A percentile compares a stretch with the other conserved stretches of the same genome.
Evolutionary conservation across 331 rosid species (phyloP).

Genomic region (Cydonia oblonga): DNA sequence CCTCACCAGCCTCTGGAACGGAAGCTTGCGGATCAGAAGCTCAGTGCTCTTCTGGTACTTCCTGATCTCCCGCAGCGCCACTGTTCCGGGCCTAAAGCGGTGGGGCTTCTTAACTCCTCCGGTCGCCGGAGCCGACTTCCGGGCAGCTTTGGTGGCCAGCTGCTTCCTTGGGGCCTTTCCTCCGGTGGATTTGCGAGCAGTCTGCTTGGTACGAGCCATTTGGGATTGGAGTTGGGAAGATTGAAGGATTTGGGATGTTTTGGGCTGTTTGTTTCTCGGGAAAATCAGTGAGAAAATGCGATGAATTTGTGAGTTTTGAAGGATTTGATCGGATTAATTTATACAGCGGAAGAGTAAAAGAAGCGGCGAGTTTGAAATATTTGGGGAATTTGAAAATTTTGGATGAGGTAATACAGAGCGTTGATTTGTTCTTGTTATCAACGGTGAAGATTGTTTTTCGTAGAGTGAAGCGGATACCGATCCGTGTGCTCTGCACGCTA

Average conservation of each 20-base stretch:
- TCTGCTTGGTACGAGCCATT: conserved; percentile 63
- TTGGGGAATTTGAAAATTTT: background rate
- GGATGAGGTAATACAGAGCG: background rate
- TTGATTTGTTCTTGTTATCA: background rate
- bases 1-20: conserved; percentile 49
- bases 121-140: conserved; percentile 59
- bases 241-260: background rate
- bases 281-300: background rate
- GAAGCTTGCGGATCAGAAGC: conserved; percentile 50
- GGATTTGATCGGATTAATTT: background rate
- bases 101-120: conserved; percentile 65
- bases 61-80: conserved; percentile 47
- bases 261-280: background rate
- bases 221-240: no score
- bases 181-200: conserved; percentile 47
- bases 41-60: conserved; percentile 64
- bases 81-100: conserved; percentile 51
- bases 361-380: background rate
- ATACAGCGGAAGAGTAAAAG: background rate
- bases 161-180: conserved; percentile 63
- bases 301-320: background rate
- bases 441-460: background rate
- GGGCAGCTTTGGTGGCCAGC: conserved; percentile 48
- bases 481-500: background rate
- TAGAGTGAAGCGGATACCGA: background rate